A percentile compares a stretch with the other conserved stretches of the same genome.
Conservation (phyloP, 176 grass and related monocot genomes). For the Aechmea fasciata region DNA sequence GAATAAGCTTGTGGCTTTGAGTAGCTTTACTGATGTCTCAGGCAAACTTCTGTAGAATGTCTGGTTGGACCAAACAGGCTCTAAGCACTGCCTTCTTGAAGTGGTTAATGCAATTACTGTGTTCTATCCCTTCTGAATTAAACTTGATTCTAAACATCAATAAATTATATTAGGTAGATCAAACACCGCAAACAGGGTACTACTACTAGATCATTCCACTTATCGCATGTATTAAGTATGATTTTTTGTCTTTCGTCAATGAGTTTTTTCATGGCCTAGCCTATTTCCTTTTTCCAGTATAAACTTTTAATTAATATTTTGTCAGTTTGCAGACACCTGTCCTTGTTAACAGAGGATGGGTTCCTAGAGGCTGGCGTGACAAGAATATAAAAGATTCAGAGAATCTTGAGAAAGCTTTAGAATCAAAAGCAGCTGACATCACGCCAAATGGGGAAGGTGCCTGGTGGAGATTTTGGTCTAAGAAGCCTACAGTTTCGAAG, state of each 20-base stretch:
- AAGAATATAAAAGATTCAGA: slow-evolving; percentile 36
- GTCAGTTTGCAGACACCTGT: slow-evolving; percentile 77
- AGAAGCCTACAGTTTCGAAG: slow-evolving; percentile 36
- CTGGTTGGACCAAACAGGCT: too few species aligned
- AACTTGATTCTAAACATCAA: too few species aligned
- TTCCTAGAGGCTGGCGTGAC: slow-evolving; percentile 71
- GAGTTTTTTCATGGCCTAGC: neutral
- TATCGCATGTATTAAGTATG: neutral
- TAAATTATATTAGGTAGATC: neutral
- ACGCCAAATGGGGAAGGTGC: slow-evolving; percentile 33
- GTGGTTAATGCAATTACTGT: too few species aligned
- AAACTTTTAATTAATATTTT: slow-evolving; percentile 44
- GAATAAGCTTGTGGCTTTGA: too few species aligned
- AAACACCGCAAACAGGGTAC: neutral
- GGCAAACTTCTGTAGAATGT: too few species aligned
- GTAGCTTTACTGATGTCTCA: too few species aligned
- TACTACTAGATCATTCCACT: neutral
- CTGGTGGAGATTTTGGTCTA: slow-evolving; percentile 96
- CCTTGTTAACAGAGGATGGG: slow-evolving; percentile 96
- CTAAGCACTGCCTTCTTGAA: too few species aligned
- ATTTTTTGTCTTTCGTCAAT: neutral
- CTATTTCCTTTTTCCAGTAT: neutral
- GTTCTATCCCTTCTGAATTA: too few species aligned
- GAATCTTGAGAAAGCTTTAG: slow-evolving; percentile 30
- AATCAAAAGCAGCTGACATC: slow-evolving; percentile 14